Evolutionary conservation across 176 grass and related monocot genomes (phyloP), one percentile per base, ranked within the genome.

Genomic region (Alopecurus myosuroides): DNA sequence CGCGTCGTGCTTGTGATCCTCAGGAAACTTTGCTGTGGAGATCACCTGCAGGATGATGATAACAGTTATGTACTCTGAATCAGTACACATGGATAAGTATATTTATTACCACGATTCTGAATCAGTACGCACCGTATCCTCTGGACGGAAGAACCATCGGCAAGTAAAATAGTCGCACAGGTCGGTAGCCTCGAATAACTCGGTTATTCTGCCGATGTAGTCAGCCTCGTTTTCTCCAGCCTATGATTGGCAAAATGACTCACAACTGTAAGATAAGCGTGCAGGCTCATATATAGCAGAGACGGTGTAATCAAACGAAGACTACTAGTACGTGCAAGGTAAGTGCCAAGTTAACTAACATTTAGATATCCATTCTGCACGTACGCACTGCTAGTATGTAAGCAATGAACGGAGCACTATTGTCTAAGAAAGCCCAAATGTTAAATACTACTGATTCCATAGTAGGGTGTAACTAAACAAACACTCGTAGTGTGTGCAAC

Each of bases 131-230:
- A 98, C 96, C 18, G 93, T 98, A 50, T 95, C 96, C 85, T 94
- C 89, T 0, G 93, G 73, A 9, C 89, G 88, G 39, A 95, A 98
- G 34, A 92, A 98, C 96, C 96, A 98, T 3, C 87, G 88, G 0
- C 91, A 94, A 0, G 89, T 90, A 53, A 98, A 98, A 60, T 98
- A 95, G 8, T 56, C 9, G 44, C 70, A 2, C 0, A 4, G 33
- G 13, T 94, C 85, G 25, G 20, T 67, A 9, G 87, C 86, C 86
- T 95, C 83, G 50, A 98, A 98, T 6, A 98, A 80, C 61, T 98
- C 96, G 5, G 87, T 79, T 35, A 95, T 98, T 1, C 91, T 57
- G 6, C 95, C 90, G 33, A 98, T 98, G 35, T 95, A 98, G 40
- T 98, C 83, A 13, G 61, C 34, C 60, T 86, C 45, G 2, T 77